These are phyloP conservation scores for Rhizophora apiculata DNA, from an alignment of 345 rosid species.

Conservation along the genomic window DNA sequence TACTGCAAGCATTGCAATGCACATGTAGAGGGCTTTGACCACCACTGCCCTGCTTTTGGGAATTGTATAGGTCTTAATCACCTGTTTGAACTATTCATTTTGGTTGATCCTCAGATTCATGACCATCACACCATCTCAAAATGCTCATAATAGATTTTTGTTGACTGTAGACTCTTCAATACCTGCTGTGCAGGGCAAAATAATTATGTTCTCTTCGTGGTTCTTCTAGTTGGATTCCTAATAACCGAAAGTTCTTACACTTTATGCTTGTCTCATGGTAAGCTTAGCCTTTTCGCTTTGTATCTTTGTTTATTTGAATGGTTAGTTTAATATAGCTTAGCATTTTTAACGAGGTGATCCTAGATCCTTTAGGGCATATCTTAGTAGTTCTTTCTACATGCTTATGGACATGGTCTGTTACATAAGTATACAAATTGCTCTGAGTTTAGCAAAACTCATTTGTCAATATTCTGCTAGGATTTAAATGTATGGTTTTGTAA, in stretches of 20 bases:
- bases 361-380: neutral
- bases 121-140: no score
- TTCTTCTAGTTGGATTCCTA: conserved; percentile 57
- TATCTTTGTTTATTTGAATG: neutral
- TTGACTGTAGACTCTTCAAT: neutral
- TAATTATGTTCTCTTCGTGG: conserved; percentile 50
- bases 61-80: conserved; percentile 54
- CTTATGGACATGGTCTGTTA: no score
- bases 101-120: neutral
- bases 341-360: neutral
- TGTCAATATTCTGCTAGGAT: neutral
- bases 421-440: no score
- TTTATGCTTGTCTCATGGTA: conserved; percentile 40
- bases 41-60: conserved; percentile 78
- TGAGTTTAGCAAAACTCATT: neutral
- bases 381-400: neutral
- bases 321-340: neutral
- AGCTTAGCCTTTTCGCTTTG: conserved; percentile 21
- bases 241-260: conserved; percentile 48
- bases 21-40: conserved; percentile 52
- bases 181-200: conserved; percentile 42
- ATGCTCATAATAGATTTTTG: neutral
- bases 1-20: conserved; percentile 53
- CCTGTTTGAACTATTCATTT: neutral
- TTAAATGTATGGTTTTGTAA: neutral